Conservation (phyloP, 1,284 basidiomycete genomes). For the Puccinia hordei region DNA sequence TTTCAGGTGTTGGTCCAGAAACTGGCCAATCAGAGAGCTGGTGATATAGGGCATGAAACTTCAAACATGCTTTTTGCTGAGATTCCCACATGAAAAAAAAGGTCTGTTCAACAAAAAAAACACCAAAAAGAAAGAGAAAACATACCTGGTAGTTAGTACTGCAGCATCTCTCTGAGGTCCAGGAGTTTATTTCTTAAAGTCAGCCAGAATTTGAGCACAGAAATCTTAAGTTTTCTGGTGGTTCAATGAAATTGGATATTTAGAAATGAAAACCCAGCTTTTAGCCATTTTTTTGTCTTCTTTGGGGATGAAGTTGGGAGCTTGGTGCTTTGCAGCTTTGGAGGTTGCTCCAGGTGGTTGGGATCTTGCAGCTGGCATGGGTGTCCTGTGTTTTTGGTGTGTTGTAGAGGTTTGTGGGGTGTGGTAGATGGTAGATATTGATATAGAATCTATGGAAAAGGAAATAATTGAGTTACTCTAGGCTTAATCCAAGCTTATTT, state of each 20-base stretch:
- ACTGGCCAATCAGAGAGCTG: neutral
- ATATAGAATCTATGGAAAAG: no score
- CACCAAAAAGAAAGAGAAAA: neutral
- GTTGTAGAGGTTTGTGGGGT: neutral
- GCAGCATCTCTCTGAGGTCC: neutral
- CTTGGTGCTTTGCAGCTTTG: neutral
- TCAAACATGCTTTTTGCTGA: neutral
- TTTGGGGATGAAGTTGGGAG: neutral
- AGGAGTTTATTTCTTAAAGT: neutral
- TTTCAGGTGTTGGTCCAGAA: neutral
- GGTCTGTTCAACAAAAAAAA: neutral
- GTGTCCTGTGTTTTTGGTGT: neutral
- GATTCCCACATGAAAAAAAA: neutral
- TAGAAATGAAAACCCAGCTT: neutral
- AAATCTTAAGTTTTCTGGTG: neutral
- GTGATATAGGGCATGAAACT: constrained; percentile 6
- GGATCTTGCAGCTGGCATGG: neutral
- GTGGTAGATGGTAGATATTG: no score
- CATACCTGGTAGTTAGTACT: neutral
- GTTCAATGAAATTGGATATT: neutral
- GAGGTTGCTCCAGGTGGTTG: neutral
- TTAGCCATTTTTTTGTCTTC: constrained; percentile 10
- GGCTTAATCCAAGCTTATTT: neutral
- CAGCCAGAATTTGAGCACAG: neutral
- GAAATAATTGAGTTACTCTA: neutral